Conservation (phyloP, 129 eudicot species). For the Solidago caesia region DNA sequence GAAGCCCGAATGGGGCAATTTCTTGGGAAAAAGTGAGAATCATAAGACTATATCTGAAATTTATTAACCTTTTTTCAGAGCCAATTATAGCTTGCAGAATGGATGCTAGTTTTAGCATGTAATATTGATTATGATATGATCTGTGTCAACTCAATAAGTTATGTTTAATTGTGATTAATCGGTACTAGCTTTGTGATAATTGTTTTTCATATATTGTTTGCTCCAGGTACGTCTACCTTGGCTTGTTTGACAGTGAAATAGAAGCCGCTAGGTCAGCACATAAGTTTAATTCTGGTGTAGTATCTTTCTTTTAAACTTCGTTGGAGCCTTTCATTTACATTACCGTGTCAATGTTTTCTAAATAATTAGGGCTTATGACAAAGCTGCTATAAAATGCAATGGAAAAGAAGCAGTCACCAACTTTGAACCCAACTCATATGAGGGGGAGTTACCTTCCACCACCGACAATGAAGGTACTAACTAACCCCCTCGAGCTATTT, state of each 20-base stretch:
- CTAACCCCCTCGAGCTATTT: background rate
- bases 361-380: slow-evolving; percentile 44
- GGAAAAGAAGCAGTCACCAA: slow-evolving; percentile 49
- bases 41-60: background rate
- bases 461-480: slow-evolving; percentile 29
- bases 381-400: slow-evolving; percentile 43
- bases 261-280: slow-evolving; percentile 48
- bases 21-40: slow-evolving; percentile 69
- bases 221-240: slow-evolving; percentile 50
- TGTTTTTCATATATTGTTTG: background rate
- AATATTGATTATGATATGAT: background rate
- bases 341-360: background rate
- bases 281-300: background rate
- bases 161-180: background rate
- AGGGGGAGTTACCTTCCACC: slow-evolving; percentile 20
- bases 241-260: slow-evolving; percentile 44
- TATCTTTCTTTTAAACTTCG: background rate
- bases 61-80: background rate
- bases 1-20: slow-evolving; percentile 91
- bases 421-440: slow-evolving; percentile 38
- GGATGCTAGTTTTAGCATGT: background rate
- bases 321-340: background rate
- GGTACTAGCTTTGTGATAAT: background rate
- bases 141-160: background rate
- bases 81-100: background rate